Evolutionary conservation across 2,329 filamentous ascomycete species (phyloP), one percentile per base, ranked within the genome.

Genomic region (Penicillium sp.): DNA sequence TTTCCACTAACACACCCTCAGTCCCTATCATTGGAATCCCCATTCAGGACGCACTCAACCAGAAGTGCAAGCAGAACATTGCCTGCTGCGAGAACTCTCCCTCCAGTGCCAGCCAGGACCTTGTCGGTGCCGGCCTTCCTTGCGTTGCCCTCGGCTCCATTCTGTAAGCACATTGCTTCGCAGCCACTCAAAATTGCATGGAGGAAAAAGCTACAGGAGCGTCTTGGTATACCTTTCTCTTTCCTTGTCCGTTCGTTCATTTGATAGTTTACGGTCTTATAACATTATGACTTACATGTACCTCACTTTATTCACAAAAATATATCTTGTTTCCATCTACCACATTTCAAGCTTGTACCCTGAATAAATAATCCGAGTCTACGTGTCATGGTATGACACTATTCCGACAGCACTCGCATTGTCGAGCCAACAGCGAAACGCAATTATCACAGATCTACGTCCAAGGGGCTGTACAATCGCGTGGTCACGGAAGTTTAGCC

Each of bases 51-150:
- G 6, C 69, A 3, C 36, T 71, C 63, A 66, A 68, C 67, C 58
- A 68, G 64, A 43, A 62, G 39, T 73, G 70, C 70, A 67, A 73
- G 68, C 67, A 70, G 63, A 73, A 73, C 67, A 65, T 73, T 55
- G 69, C 70, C 45, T 73, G 70, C 61, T 73, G 70, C 63, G 61
- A 67, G 58, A 60, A 63, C 56, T 66, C 67, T 51, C 58, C 61
- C 9, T 60, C 64, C 59, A 42, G 30, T 30, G 67, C 69, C 50
- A 54, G 53, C 46, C 54, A 56, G 42, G 48, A 63, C 50, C 56
- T 70, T 34, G 54, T 73, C 47, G 70, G 68, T 26, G 42, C 71
- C 38, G 67, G 51, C 29, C 60, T 72, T 59, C 68, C 70, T 49
- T 73, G 71, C 57, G 53, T 74, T 65, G 70, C 72, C 40, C 63